Evolutionary conservation across 768 basidiomycete species (phyloP), one percentile per base, ranked within the genome.

Genomic region (Panaeolus papilionaceus): DNA sequence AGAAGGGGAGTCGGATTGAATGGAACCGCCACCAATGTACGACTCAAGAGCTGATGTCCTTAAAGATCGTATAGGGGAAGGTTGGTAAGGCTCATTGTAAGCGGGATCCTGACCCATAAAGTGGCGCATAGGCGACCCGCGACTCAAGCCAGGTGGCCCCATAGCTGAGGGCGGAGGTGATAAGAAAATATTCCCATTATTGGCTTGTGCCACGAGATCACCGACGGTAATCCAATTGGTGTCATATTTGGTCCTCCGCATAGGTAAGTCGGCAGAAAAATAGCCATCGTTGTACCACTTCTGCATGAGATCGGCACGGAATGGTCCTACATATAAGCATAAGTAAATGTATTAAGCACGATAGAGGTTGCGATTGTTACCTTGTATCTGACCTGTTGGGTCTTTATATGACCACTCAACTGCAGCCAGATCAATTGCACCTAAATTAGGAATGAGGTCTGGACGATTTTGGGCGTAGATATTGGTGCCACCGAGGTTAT

Each of bases 401-500:
- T 98, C 96, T 62, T 95, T 87, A 78, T 98, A 98, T 26, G 89
- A 92, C 96, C 96, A 98, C 75, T 94, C 89, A 23, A 96, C 78
- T 69, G 78, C 84, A 37, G 85, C 83, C 38, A 86, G 81, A 79
- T 92, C 91, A 54, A 78, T 69, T 45, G 84, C 71, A 62, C 83
- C 85, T 63, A 85, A 84, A 62, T 85, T 85, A 14, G 84, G 79
- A 9, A 76, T 71, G 61, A 70, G 58, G 42, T 67, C 71, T 16
- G 63, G 62, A 28, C 65, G 69, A 51, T 70, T 66, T 40, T 49
- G 20, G 40, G 62, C 39, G 39, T 33, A 58, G 26, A 58, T 16
- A 44, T 23, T 63, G 45, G 37, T 40, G 26, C 26, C 49, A 49
- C 20, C 61, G 26, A 49, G 66, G 62, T 42, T 67, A 26, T 38